Base-by-base conservation (phyloP, 768 basidiomycete species). In the Phylloporus sp. region DNA sequence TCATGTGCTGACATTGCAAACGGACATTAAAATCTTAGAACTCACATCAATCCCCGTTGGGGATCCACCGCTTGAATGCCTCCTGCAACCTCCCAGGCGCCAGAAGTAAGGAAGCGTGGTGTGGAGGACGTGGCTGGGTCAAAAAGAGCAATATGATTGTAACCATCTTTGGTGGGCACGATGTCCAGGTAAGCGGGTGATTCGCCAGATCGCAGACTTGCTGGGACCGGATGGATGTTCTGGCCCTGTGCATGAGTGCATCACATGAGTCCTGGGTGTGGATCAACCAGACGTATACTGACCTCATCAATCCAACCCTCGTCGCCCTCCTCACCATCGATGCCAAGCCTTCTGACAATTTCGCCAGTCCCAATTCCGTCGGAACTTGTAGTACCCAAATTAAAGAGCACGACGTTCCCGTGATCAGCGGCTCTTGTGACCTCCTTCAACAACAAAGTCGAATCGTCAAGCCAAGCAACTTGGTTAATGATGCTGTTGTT, bases 261-360 rank as follows among this genome's bases (percentile, higher is more conserved):
- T 40, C 29, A 48, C 35, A 58, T 51, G 31, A 56, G 44, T 45
- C 32, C 17, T 37, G 33, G 41, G 34, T 45, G 22, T 43, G 27
- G n/a, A 35, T 44, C 38, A 49, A 22, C 37, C n/a, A 34, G 49
- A 22, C 15, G 21, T 38, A 43, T 24, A 72, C 84, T 50, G 53
- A 90, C 92, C 50, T 79, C 70, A 41, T 97, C 90, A 51, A 97
- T 91, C 96, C 96, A 99, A 1, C 96, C 96, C 29, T 81, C 81
- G 59, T 96, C 95, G 0, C 82, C 86, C 59, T 95, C 77, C 57
- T 93, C 94, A 6, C 90, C 95, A 28, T 82, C 61, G 60, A 80
- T 77, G 5, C 93, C 95, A 9, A 95, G 72, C 50, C 73, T 83
- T 47, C 95, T 72, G 8, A 91, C 86, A 13, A 90, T 80, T 37